Conservation (phyloP, 306 rosid genomes). For the Datisca glomerata region DNA sequence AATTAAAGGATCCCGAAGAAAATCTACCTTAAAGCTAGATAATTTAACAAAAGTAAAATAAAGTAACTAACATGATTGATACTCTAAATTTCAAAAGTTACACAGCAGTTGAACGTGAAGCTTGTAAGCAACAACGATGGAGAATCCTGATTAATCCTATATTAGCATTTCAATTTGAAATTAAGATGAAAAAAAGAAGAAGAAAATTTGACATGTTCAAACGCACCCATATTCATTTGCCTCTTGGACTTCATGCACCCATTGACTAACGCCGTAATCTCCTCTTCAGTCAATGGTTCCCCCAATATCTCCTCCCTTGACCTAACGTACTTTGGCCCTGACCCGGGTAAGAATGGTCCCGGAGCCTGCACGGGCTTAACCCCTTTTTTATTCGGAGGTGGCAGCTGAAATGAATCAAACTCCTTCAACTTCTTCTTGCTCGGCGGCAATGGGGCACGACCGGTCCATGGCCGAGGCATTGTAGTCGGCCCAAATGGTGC, state of each 20-base stretch:
- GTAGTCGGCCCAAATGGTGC: slow-evolving; percentile 66
- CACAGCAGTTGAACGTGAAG: too few species aligned
- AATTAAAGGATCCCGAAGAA: too few species aligned
- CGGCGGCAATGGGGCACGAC: slow-evolving; percentile 68
- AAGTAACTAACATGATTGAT: too few species aligned
- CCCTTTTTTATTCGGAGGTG: slow-evolving; percentile 78
- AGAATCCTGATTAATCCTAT: too few species aligned
- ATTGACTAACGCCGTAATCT: slow-evolving; percentile 32
- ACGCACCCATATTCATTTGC: slow-evolving; percentile 53
- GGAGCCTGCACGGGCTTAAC: slow-evolving; percentile 80
- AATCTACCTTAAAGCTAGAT: too few species aligned
- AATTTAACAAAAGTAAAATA: too few species aligned
- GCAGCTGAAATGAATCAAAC: slow-evolving; percentile 70
- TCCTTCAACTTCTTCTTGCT: slow-evolving; percentile 69
- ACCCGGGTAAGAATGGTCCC: slow-evolving; percentile 68
- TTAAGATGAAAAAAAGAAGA: too few species aligned
- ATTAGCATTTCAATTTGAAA: too few species aligned
- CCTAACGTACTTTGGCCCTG: slow-evolving; percentile 45
- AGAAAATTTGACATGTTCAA: too few species aligned
- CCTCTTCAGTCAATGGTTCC: slow-evolving; percentile 57
- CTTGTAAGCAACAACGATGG: too few species aligned
- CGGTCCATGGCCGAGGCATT: slow-evolving; percentile 75
- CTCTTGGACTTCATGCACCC: slow-evolving; percentile 34
- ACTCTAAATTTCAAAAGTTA: too few species aligned
- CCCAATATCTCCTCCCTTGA: slow-evolving; percentile 76